These are phyloP conservation scores for Cladosporium colombiae DNA, from an alignment of 2,329 filamentous ascomycete genomes.

Conservation along the genomic window DNA sequence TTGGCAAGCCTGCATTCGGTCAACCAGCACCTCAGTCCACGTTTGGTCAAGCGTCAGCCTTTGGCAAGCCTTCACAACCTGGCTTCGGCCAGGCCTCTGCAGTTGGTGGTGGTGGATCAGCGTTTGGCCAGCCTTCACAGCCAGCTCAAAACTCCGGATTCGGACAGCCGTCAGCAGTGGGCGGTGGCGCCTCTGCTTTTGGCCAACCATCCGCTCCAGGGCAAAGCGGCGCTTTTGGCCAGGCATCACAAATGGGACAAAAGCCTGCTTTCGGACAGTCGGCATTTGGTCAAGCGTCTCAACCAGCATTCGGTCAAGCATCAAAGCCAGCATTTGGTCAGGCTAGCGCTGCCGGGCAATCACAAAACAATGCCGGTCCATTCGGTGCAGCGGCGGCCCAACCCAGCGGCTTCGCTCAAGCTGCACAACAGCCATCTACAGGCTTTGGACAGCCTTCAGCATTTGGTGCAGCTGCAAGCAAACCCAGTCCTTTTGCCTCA, in stretches of 20 bases:
- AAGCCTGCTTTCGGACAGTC: conserved; percentile 31
- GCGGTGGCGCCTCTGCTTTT: conserved; percentile 30
- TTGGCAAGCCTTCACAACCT: conserved; percentile 35
- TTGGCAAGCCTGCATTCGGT: conserved; percentile 41
- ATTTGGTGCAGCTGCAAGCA: conserved; percentile 28
- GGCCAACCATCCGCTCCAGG: conserved; percentile 39
- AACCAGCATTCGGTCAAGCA: conserved; percentile 30
- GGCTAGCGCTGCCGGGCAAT: conserved; percentile 34
- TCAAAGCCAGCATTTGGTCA: conserved; percentile 43
- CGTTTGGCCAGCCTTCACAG: conserved; percentile 27
- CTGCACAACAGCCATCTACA: conserved; percentile 11
- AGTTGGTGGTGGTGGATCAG: conserved; percentile 20
- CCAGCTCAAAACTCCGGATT: conserved; percentile 23
- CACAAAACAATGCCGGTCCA: conserved; percentile 9
- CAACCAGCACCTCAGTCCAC: conserved; percentile 28
- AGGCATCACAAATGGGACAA: conserved; percentile 27
- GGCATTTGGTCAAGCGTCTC: conserved; percentile 37
- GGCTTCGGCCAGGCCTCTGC: conserved; percentile 23
- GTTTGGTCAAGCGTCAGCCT: conserved; percentile 24
- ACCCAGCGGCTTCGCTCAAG: conserved; percentile 17
- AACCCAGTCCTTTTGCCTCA: conserved; percentile 17
- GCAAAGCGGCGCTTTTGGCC: conserved; percentile 39
- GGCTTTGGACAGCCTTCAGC: conserved; percentile 25
- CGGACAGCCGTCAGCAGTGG: conserved; percentile 28
- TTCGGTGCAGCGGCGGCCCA: conserved; percentile 19